Evolutionary conservation across 805 yeast species (phyloP).

Genomic region (Candida stauntonica): DNA sequence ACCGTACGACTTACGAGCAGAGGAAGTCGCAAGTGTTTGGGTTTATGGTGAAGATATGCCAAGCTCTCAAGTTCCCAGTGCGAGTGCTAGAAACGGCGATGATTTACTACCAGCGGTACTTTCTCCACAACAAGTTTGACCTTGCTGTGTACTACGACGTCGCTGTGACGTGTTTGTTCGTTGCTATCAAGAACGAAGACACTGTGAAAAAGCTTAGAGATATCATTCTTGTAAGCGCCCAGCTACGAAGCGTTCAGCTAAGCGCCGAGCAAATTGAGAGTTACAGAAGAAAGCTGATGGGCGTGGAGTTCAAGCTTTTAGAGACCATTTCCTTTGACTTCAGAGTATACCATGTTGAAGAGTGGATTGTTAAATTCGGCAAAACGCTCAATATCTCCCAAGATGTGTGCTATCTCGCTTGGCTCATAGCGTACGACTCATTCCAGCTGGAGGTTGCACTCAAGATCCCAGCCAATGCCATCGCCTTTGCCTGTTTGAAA

Average conservation of each 20-base stretch:
- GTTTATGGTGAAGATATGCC: slow-evolving; percentile 49
- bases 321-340: slow-evolving; percentile 81
- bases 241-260: slow-evolving; percentile 27
- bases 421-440: slow-evolving; percentile 75
- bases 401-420: slow-evolving; percentile 50
- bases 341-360: slow-evolving; percentile 63
- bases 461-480: slow-evolving; percentile 69
- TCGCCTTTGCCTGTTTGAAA: slow-evolving; percentile 64
- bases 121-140: slow-evolving; percentile 59
- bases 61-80: slow-evolving; percentile 59
- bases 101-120: slow-evolving; percentile 68
- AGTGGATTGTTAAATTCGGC: slow-evolving; percentile 55
- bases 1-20: slow-evolving; percentile 44
- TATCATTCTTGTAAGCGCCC: slow-evolving; percentile 42
- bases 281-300: slow-evolving; percentile 52
- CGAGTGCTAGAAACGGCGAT: slow-evolving; percentile 66
- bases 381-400: slow-evolving; percentile 45
- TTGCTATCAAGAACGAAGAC: slow-evolving; percentile 79
- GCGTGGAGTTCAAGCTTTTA: slow-evolving; percentile 64
- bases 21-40: slow-evolving; percentile 50
- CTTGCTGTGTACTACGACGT: slow-evolving; percentile 52
- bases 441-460: slow-evolving; percentile 65
- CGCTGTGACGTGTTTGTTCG: slow-evolving; percentile 63
- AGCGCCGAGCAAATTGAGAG: slow-evolving; percentile 40
- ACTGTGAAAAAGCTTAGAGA: slow-evolving; percentile 73